Conservation (phyloP, 768 basidiomycete species). For the Leccinum incarnatum region DNA sequence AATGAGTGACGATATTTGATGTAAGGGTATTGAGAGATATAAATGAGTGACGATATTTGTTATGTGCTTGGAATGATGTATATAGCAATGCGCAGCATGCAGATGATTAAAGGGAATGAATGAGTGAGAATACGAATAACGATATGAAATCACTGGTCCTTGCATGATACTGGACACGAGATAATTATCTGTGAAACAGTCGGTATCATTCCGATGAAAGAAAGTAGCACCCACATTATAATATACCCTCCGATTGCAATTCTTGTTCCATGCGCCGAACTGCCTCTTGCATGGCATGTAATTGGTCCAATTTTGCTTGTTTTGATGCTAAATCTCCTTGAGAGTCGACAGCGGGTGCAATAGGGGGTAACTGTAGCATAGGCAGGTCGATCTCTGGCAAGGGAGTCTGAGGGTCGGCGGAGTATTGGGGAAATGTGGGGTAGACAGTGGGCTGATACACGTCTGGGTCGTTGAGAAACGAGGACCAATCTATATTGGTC, state of each 20-base stretch:
- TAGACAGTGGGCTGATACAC: neutral
- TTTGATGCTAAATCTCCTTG: constrained; percentile 4
- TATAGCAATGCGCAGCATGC: neutral
- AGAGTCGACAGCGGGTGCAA: neutral
- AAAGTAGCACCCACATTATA: constrained; percentile 3
- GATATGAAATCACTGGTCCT: constrained; percentile 20
- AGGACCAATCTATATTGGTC: constrained; percentile 12
- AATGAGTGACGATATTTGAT: neutral
- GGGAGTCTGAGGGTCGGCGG: neutral
- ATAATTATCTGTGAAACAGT: constrained; percentile 6
- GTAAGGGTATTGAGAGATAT: neutral
- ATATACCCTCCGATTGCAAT: constrained; percentile 25
- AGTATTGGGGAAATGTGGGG: constrained; percentile 4
- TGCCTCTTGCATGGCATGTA: constrained; percentile 33
- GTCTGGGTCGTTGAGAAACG: constrained; percentile 9
- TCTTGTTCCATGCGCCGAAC: constrained; percentile 35
- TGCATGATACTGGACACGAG: neutral
- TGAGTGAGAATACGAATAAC: constrained; percentile 18
- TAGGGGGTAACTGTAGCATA: constrained; percentile 20
- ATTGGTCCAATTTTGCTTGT: constrained; percentile 19
- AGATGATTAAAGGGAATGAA: neutral
- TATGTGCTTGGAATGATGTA: neutral
- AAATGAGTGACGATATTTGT: neutral
- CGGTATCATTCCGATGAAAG: too few relatives aligned
- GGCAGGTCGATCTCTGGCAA: constrained; percentile 27